Evolutionary conservation across 2,329 filamentous ascomycete genomes (phyloP), one percentile per base, ranked within the genome.

Genomic region (Curvularia hawaiiensis): DNA sequence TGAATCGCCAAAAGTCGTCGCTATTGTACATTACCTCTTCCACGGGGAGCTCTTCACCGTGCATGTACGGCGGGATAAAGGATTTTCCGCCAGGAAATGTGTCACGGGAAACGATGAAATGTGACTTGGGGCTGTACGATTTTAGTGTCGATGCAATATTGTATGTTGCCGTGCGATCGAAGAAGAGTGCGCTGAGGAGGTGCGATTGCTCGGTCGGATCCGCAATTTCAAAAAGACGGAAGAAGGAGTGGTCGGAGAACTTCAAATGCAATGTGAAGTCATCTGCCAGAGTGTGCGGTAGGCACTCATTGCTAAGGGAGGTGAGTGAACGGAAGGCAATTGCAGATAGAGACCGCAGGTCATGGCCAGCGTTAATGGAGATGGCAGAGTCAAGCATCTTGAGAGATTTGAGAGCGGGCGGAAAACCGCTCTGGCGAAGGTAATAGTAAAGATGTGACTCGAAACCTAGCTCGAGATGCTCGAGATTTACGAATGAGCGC

Each of bases 61-160:
- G 63, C 71, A 76, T 73, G 44, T 70, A 76, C 0, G 74, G 74
- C 3, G 72, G 72, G 1, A 76, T 76, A 44, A 62, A 75, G 0
- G 60, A 40, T 0, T 47, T 59, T 0, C 62, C 65, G 3, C 51
- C 48, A 0, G 48, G 52, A 33, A 76, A 76, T 0, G 44, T 56
- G 16, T 73, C 63, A 4, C 61, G 62, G 1, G 67, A 69, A 18
- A 75, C 57, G 9, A 64, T 33, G 10, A 76, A 64, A 9, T 56
- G 61, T 2, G 60, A 47, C 30, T 65, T 65, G 10, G 64, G 62
- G 7, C 66, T 65, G 30, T 49, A 57, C 0, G 44, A 44, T 10
- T 67, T 64, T 9, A 74, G 50, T 7, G 63, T 49, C 1, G 58
- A 59, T 2, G 69, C 67, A 11, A 74, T 65, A 3, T 65, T 63